These are phyloP conservation scores for Haplosporangium gracile DNA, from an alignment of 192 early-diverging fungal species.

Conservation along the genomic window DNA sequence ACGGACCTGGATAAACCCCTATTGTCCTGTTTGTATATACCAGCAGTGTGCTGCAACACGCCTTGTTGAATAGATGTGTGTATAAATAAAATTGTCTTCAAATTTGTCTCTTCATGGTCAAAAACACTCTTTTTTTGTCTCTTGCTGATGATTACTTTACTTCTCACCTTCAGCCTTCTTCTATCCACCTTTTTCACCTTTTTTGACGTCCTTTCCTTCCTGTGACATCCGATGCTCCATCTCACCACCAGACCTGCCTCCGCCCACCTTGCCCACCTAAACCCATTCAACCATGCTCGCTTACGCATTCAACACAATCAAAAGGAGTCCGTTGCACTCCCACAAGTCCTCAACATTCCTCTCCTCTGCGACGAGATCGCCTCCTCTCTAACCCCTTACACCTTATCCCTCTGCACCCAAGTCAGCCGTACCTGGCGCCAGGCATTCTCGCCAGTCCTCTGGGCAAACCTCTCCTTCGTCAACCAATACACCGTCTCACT, in stretches of 20 bases:
- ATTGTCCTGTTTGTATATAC: background rate
- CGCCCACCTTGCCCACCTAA: background rate
- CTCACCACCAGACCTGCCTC: background rate
- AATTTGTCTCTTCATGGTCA: too few species aligned
- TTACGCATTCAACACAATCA: background rate
- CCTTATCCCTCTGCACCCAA: slow-evolving; percentile 1
- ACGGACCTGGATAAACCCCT: slow-evolving; percentile 49
- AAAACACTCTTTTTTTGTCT: too few species aligned
- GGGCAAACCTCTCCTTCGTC: slow-evolving; percentile 12
- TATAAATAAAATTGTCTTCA: background rate
- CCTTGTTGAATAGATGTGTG: background rate
- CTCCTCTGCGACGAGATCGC: slow-evolving; percentile 32
- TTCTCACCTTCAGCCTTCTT: too few species aligned
- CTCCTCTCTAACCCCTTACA: background rate
- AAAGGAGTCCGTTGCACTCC: background rate
- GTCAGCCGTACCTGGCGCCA: slow-evolving; percentile 15
- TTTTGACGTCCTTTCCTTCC: background rate
- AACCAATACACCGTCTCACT: slow-evolving; percentile 18
- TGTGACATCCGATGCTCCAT: background rate
- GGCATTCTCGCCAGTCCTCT: slow-evolving; percentile 26
- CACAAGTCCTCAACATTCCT: slow-evolving; percentile 21
- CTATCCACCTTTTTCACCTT: background rate
- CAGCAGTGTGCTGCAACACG: background rate
- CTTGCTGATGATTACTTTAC: too few species aligned
- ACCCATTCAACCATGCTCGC: background rate